Evolutionary conservation across 78 protist genomes (phyloP), one percentile per base, ranked within the genome.

Genomic region (Guillardia theta): DNA sequence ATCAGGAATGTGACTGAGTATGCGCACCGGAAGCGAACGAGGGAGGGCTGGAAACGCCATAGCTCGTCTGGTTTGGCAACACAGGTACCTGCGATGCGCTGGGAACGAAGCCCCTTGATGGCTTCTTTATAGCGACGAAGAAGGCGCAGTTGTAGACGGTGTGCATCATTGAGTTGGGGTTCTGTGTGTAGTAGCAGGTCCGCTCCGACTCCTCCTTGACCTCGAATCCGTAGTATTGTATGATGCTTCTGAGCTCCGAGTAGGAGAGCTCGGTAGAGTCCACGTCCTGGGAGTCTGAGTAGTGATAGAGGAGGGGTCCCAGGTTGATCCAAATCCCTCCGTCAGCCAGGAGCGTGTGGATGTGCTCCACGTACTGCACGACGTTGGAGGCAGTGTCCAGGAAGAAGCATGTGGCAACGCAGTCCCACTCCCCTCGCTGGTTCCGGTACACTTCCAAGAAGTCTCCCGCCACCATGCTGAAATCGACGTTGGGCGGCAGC

Each of bases 391-490:
- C 90, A 22, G 90, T 78, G 90, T 78, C 90, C 53, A 78, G 39
- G 90, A 78, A 78, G 90, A 78, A 78, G 90, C 90, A 78, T 5
- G 90, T 78, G 33, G 44, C 90, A 1, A 78, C 90, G 53, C 50
- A 37, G 53, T 37, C 90, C 53, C 39, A 78, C 83, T 58, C 39
- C 70, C 2, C 70, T 0, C 0, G 48, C 22, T 39, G 48, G 44
- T 33, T 1, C n/a, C 87, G 76, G 46, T 95, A 92, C 64, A 93
- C 94, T 54, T 98, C 97, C 2, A 97, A 46, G 44, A 98, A 97
- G 78, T 98, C 99, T 27, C 99, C 99, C 0, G 98, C 98, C 0
- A 95, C 88, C 98, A 97, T 97, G 37, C 97, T 95, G 77, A 98
- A 95, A 9, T 95, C 93, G 12, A 44, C 64, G 18, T 54, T 22